Evolutionary conservation across 176 grass and related monocot genomes (phyloP).

Genomic region (Coix lacrymajobi): DNA sequence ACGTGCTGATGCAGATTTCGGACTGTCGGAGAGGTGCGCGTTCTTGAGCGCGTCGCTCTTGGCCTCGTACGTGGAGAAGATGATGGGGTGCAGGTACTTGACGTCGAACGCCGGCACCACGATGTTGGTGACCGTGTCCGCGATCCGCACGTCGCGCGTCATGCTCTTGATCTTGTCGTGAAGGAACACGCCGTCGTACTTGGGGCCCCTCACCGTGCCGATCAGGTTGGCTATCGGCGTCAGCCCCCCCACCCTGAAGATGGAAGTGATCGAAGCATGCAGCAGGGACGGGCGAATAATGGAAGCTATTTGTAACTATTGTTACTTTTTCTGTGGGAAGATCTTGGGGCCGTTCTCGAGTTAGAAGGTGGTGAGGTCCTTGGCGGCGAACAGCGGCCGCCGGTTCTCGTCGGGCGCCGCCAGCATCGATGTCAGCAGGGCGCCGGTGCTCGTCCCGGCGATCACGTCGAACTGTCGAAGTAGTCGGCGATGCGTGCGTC

Average conservation of each 20-base stretch:
- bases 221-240: background rate
- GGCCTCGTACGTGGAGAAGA: slow-evolving; percentile 67
- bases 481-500: slow-evolving; percentile 61
- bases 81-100: slow-evolving; percentile 44
- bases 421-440: slow-evolving; percentile 56
- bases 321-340: slow-evolving; percentile 44
- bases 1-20: slow-evolving; percentile 73
- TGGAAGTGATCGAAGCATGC: too few relatives aligned
- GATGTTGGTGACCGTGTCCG: slow-evolving; percentile 51
- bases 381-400: slow-evolving; percentile 57
- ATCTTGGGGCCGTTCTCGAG: slow-evolving; percentile 57
- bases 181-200: slow-evolving; percentile 59
- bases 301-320: too few relatives aligned
- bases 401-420: slow-evolving; percentile 33
- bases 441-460: slow-evolving; percentile 60
- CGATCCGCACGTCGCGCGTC: slow-evolving; percentile 2
- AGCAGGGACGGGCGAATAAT: too few relatives aligned
- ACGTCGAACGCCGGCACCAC: slow-evolving; percentile 63
- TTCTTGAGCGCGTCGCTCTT: slow-evolving; percentile 31
- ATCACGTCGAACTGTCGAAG: slow-evolving; percentile 70
- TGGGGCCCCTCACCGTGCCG: slow-evolving; percentile 10
- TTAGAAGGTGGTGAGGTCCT: slow-evolving; percentile 48
- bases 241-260: slow-evolving; percentile 3
- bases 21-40: slow-evolving; percentile 55
- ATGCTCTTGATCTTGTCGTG: slow-evolving; percentile 43